Conservation (phyloP, 78 protist species). For the Carpediemonas membranifera region DNA sequence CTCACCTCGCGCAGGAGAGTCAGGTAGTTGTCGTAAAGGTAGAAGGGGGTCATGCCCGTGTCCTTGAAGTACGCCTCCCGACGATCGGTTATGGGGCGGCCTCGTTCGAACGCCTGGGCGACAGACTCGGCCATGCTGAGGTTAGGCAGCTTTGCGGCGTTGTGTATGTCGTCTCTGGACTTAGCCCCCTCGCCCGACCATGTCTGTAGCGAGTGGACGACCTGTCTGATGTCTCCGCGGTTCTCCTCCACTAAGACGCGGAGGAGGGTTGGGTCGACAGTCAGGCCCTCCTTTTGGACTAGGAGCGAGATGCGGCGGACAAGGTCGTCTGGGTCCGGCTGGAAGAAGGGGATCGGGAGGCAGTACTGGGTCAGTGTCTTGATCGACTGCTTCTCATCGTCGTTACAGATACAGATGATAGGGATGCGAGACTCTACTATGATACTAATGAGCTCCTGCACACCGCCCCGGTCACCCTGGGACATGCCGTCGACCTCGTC, state of each 20-base stretch:
- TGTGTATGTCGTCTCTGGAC: no score
- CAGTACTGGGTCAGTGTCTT: no score
- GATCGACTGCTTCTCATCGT: not conserved
- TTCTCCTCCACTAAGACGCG: not conserved
- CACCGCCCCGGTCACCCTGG: not conserved
- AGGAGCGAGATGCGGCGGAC: not conserved
- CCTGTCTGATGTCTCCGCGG: not conserved
- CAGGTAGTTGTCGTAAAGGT: no score
- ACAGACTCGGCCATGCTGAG: no score
- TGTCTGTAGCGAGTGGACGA: not conserved
- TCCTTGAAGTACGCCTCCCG: no score
- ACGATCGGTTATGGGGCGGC: no score
- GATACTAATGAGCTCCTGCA: not conserved
- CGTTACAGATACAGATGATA: not conserved
- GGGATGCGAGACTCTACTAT: not conserved
- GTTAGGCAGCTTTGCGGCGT: no score
- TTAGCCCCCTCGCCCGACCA: not conserved
- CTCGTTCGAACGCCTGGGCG: no score
- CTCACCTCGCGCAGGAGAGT: no score
- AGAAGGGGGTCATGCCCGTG: no score
- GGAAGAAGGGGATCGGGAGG: not conserved
- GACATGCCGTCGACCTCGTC: not conserved
- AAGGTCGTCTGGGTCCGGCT: not conserved
- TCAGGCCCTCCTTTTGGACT: not conserved
- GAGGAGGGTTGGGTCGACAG: not conserved